Conservation (phyloP, 306 rosid genomes). For the Glycyrrhiza uralensis region DNA sequence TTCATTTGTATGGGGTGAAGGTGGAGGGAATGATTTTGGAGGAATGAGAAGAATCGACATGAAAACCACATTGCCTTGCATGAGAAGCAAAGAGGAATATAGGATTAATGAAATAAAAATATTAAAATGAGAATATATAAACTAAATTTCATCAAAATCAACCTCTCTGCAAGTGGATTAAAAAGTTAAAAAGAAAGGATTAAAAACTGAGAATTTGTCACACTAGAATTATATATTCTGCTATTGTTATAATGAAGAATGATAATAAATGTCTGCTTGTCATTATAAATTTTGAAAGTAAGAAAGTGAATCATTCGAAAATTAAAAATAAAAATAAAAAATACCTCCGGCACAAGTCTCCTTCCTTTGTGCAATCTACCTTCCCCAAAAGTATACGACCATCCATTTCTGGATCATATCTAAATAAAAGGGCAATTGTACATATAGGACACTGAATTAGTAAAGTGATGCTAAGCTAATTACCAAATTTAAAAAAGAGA, state of each 20-base stretch:
- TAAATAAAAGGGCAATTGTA: slow-evolving; percentile 32
- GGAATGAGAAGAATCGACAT: neutral
- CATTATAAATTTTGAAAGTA: neutral
- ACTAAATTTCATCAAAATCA: neutral
- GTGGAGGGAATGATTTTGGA: neutral
- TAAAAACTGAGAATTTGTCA: neutral
- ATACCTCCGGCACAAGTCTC: slow-evolving; percentile 81
- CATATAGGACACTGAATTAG: slow-evolving; percentile 13
- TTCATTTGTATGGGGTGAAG: neutral
- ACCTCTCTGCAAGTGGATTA: neutral
- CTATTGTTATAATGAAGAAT: neutral
- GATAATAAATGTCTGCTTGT: neutral
- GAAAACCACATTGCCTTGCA: neutral
- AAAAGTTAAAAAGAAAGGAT: neutral
- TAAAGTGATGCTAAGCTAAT: neutral
- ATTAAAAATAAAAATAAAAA: neutral
- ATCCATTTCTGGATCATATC: slow-evolving; percentile 88
- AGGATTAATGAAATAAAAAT: neutral
- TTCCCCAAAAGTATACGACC: slow-evolving; percentile 87
- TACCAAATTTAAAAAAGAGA: neutral
- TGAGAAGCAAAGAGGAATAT: neutral
- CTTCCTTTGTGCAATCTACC: slow-evolving; percentile 83
- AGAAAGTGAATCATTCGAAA: neutral
- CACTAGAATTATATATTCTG: neutral
- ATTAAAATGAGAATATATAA: neutral